Evolutionary conservation across 148 eudicot genomes (phyloP).

Genomic region (Heliosperma pusillum): DNA sequence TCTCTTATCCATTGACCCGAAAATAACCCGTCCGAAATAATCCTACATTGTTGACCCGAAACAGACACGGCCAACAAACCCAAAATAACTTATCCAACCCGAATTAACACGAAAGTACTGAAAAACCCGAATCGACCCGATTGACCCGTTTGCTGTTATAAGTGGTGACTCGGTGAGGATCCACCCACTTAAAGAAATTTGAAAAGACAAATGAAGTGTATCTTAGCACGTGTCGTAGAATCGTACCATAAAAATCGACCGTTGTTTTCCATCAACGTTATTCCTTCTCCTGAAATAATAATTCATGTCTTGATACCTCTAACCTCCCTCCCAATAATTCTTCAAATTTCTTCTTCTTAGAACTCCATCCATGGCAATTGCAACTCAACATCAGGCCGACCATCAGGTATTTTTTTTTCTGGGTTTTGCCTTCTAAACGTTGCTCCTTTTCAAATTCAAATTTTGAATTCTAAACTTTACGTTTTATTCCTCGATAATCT

Average conservation of each 20-base stretch:
- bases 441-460: neutral
- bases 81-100: neutral
- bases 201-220: neutral
- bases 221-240: conserved; percentile 31
- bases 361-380: conserved; percentile 40
- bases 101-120: no score
- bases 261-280: conserved; percentile 21
- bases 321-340: no score
- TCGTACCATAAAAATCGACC: conserved; percentile 31
- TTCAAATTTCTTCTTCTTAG: neutral
- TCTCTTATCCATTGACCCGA: no score
- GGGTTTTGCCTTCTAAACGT: neutral
- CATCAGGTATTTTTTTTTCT: conserved; percentile 20
- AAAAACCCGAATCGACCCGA: no score
- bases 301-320: no score
- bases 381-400: conserved; percentile 39
- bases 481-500: neutral
- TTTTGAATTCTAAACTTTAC: neutral
- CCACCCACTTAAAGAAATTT: neutral
- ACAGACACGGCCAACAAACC: neutral
- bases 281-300: no score
- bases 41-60: no score
- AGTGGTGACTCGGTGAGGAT: no score
- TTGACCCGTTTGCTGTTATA: no score
- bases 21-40: no score